Percentiles rank a stretch among this genome's conserved stretches.
Conservation (phyloP, 169 alveolate species). For the Plasmodium yoelii region DNA sequence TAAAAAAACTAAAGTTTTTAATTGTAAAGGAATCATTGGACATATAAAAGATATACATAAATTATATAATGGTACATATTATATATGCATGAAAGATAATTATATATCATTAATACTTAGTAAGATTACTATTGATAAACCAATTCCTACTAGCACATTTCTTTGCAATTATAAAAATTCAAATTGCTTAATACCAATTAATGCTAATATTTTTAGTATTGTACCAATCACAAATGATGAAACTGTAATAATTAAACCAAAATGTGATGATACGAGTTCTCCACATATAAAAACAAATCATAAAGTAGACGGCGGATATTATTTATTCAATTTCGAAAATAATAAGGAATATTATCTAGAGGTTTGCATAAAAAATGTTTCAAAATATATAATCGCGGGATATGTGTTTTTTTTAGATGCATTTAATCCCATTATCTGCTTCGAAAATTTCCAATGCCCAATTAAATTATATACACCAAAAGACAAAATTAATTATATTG, state of each 20-base stretch:
- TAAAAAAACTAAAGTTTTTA: constrained; percentile 12
- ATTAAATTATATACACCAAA: constrained; percentile 15
- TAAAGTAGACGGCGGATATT: constrained; percentile 19
- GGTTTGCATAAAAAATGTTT: constrained; percentile 31
- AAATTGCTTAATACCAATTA: constrained; percentile 20
- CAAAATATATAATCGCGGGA: constrained; percentile 35
- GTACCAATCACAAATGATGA: constrained; percentile 21
- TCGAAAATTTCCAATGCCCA: constrained; percentile 32
- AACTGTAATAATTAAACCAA: constrained; percentile 39
- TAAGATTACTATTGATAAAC: constrained; percentile 19
- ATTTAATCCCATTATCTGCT: constrained; percentile 40
- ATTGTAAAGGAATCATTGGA: constrained; percentile 47
- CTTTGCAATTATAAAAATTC: constrained; percentile 36
- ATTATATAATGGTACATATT: constrained; percentile 37
- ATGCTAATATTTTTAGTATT: constrained; percentile 16
- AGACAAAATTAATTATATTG: constrained; percentile 17
- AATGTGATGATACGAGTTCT: constrained; percentile 4
- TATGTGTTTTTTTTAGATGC: constrained; percentile 27
- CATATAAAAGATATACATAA: constrained; percentile 6
- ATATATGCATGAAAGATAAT: constrained; percentile 34
- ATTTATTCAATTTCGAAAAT: constrained; percentile 35
- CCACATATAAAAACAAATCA: constrained; percentile 26
- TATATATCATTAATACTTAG: constrained; percentile 19
- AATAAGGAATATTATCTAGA: constrained; percentile 15
- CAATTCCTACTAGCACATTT: constrained; percentile 23